Conservation (phyloP, 495 filamentous ascomycete species). For the Aspergillus diversus region DNA sequence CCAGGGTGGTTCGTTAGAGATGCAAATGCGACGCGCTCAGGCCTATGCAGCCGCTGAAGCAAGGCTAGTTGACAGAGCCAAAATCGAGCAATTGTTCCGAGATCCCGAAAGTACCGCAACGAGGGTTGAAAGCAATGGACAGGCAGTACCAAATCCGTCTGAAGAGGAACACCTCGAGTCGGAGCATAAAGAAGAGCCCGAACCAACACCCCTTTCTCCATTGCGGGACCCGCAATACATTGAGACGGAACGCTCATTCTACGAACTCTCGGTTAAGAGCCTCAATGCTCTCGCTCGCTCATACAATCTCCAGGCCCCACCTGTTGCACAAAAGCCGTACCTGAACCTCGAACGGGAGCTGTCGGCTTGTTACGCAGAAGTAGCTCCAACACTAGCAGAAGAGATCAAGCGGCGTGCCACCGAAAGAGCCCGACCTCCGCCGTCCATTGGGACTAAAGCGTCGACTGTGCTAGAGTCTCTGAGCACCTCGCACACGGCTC, state of each 20-base stretch:
- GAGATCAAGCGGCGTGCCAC: slow-evolving; percentile 72
- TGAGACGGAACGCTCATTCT: slow-evolving; percentile 72
- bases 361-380: slow-evolving; percentile 76
- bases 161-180: slow-evolving; percentile 9
- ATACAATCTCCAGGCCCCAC: slow-evolving; percentile 94
- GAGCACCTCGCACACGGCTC: slow-evolving; percentile 51
- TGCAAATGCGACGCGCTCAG: slow-evolving; percentile 72
- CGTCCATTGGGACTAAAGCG: slow-evolving; percentile 34
- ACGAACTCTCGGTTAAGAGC: slow-evolving; percentile 73
- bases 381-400: slow-evolving; percentile 73
- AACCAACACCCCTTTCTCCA: slow-evolving; percentile 41
- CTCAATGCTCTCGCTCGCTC: slow-evolving; percentile 81
- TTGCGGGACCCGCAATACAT: slow-evolving; percentile 57
- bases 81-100: slow-evolving; percentile 50
- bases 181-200: slow-evolving; percentile 8
- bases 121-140: background rate
- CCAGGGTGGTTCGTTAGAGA: slow-evolving; percentile 74
- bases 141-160: background rate
- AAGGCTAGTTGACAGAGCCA: slow-evolving; percentile 45
- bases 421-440: slow-evolving; percentile 48
- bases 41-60: slow-evolving; percentile 76
- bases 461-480: slow-evolving; percentile 58
- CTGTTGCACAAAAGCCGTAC: slow-evolving; percentile 92
- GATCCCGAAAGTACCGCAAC: slow-evolving; percentile 11
- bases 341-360: slow-evolving; percentile 84